These are phyloP conservation scores for Annulohypoxylon moriforme DNA, from an alignment of 495 filamentous ascomycete genomes.

Conservation along the genomic window DNA sequence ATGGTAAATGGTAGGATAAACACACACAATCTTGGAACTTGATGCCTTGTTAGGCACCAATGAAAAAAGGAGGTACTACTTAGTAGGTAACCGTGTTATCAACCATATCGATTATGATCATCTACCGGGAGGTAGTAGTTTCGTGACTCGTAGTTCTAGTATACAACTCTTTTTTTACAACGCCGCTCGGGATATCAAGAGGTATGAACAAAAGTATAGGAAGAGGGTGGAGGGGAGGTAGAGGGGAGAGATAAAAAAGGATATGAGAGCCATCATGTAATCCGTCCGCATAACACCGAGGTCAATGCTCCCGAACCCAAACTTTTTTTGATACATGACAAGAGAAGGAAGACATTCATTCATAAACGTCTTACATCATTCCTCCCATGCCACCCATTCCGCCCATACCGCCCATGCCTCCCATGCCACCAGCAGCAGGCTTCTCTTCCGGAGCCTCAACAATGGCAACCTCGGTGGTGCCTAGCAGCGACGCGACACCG, in stretches of 20 bases:
- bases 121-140: constrained; percentile 27
- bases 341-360: constrained; percentile 29
- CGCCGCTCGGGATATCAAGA: constrained; percentile 50
- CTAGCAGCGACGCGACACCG: constrained; percentile 95
- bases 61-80: constrained; percentile 15
- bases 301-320: constrained; percentile 50
- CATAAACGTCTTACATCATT: constrained; percentile 61
- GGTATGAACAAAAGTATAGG: constrained; percentile 44
- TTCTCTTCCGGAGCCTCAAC: constrained; percentile 97
- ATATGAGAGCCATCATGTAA: constrained; percentile 45
- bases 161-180: constrained; percentile 46
- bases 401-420: constrained; percentile 74
- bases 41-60: constrained; percentile 21
- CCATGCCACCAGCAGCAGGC: constrained; percentile 69
- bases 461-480: constrained; percentile 97
- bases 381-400: constrained; percentile 70
- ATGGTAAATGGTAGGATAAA: not conserved
- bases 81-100: constrained; percentile 14
- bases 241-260: constrained; percentile 46
- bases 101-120: constrained; percentile 39
- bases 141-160: constrained; percentile 39
- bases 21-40: constrained; percentile 10
- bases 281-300: constrained; percentile 50
- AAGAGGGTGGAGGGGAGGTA: constrained; percentile 23
- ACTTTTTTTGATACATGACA: constrained; percentile 50